Evolutionary conservation across 2,329 filamentous ascomycete genomes (phyloP), one percentile per base, ranked within the genome.

Genomic region (Diaporthe longicolla): DNA sequence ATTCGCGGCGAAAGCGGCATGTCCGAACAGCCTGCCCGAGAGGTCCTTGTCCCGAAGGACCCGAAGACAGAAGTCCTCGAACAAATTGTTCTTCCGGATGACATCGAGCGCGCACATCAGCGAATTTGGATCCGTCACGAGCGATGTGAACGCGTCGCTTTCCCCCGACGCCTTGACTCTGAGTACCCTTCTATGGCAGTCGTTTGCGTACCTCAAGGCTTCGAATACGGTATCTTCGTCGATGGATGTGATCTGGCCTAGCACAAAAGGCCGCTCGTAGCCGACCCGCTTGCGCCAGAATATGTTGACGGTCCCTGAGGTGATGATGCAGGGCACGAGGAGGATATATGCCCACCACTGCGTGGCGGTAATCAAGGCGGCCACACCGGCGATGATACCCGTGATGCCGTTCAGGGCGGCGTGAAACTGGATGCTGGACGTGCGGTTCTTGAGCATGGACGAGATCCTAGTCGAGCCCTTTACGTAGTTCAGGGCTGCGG

Each of bases 341-440:
- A 89, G 81, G 0, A 88, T 81, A 65, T 90, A 90, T 2, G 85
- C 88, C 83, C 85, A 87, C 88, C 88, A 90, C 37, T 79, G 77
- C 4, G 84, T 86, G 0, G 87, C 84, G 0, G 87, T 89, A 3
- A 89, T 78, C 81, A 89, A 83, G 0, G 87, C 88, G 2, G 83
- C 87, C 0, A 83, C 85, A 8, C 87, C 87, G 6, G 87, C 86
- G 0, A 89, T 77, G 0, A 89, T 70, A 0, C 87, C 85, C 0
- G 85, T 84, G 2, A 83, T 72, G 0, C 86, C 87, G 57, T 86
- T 88, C 45, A 87, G 75, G 2, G 79, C 65, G 9, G 85, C 84
- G 65, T 89, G 88, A 1, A 84, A 77, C 48, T 86, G 83, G 29
- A 89, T 81, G n/a, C 81, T 79, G 35, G 79, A 81, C 19, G 84